Evolutionary conservation across 176 grass and related monocot genomes (phyloP).

Genomic region (Oryza brachyantha): DNA sequence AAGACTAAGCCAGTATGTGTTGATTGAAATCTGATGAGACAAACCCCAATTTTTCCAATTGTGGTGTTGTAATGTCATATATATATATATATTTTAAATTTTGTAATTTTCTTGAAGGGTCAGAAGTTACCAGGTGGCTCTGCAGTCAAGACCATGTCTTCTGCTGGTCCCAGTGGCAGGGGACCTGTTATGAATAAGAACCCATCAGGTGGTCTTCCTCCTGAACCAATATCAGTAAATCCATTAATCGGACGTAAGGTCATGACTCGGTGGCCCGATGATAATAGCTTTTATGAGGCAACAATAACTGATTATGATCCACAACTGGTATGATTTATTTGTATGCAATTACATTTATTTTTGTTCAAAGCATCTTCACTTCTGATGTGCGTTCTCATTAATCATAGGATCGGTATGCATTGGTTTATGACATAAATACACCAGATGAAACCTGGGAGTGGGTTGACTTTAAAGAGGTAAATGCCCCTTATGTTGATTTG

Average conservation of each 20-base stretch:
- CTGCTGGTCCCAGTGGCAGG: conserved; percentile 56
- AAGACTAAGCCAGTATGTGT: conserved; percentile 67
- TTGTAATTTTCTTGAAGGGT: conserved; percentile 38
- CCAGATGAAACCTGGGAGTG: conserved; percentile 57
- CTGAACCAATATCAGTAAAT: conserved; percentile 34
- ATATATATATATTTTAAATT: background rate
- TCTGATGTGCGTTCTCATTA: conserved; percentile 20
- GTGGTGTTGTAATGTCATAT: background rate
- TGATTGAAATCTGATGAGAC: background rate
- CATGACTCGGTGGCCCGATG: conserved; percentile 61
- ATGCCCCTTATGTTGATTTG: background rate
- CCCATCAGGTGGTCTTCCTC: conserved; percentile 27
- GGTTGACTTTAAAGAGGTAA: conserved; percentile 65
- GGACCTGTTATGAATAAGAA: conserved; percentile 44
- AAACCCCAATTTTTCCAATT: background rate
- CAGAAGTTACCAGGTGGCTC: conserved; percentile 51
- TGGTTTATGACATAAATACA: conserved; percentile 67
- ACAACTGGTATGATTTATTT: conserved; percentile 32
- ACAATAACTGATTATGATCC: conserved; percentile 52
- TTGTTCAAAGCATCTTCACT: background rate
- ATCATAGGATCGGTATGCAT: conserved; percentile 41
- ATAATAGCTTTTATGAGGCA: conserved; percentile 70
- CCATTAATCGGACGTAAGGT: conserved; percentile 51
- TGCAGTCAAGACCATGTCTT: conserved; percentile 49
- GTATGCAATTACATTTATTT: conserved; percentile 4